Evolutionary conservation across 371 early-diverging fungal genomes (phyloP).

Genomic region (Rhizopus arrhizus): DNA sequence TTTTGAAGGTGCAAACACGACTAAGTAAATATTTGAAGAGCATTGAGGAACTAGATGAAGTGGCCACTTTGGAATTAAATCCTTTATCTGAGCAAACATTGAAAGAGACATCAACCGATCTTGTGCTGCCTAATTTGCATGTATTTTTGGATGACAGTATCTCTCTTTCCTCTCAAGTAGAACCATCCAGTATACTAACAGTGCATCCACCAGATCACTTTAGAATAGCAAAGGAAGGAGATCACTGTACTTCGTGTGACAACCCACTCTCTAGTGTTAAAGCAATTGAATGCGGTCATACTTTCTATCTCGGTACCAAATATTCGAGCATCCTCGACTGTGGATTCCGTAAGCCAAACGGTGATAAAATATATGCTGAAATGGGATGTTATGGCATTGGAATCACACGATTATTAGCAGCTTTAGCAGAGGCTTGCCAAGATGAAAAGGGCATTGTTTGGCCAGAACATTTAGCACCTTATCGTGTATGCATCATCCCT

Average conservation of each 20-base stretch:
- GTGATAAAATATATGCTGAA: slow-evolving; percentile 56
- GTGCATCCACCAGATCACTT: slow-evolving; percentile 50
- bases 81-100: background rate
- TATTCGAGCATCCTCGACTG: slow-evolving; percentile 78
- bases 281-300: slow-evolving; percentile 91
- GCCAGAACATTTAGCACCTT: slow-evolving; percentile 80
- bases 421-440: slow-evolving; percentile 72
- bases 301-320: slow-evolving; percentile 87
- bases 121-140: slow-evolving; percentile 14
- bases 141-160: slow-evolving; percentile 37
- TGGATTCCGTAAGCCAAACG: slow-evolving; percentile 40
- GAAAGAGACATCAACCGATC: no score
- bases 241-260: slow-evolving; percentile 66
- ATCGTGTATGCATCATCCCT: slow-evolving; percentile 63
- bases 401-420: slow-evolving; percentile 76
- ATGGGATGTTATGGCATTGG: slow-evolving; percentile 97
- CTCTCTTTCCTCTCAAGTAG: background rate
- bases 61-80: slow-evolving; percentile 23
- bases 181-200: background rate
- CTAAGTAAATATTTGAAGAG: slow-evolving; percentile 30
- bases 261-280: slow-evolving; percentile 49
- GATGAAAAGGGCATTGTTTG: slow-evolving; percentile 75
- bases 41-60: slow-evolving; percentile 15
- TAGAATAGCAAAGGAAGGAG: slow-evolving; percentile 62
- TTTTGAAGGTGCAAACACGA: slow-evolving; percentile 37